A percentile compares a stretch with the other conserved stretches of the same genome.
Conservation (phyloP, 2,329 filamentous ascomycete species). For the Claviceps sorghi region DNA sequence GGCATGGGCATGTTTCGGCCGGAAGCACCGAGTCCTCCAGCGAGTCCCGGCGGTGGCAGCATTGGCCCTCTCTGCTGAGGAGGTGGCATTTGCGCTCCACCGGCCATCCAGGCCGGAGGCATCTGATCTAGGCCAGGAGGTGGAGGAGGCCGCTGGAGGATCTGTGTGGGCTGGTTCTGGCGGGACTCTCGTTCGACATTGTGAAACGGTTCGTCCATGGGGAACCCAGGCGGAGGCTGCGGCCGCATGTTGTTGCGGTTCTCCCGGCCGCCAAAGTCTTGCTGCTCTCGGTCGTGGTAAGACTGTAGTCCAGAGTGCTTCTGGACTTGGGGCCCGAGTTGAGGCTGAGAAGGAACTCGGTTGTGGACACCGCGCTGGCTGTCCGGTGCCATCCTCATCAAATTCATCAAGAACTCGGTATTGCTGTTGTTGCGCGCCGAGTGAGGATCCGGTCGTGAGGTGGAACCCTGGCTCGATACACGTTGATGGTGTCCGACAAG, state of each 20-base stretch:
- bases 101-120: constrained; percentile 39
- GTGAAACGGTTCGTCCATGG: constrained; percentile 38
- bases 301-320: constrained; percentile 31
- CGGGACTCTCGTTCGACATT: constrained; percentile 32
- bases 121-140: constrained; percentile 47
- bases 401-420: constrained; percentile 70
- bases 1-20: constrained; percentile 34
- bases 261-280: constrained; percentile 25
- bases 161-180: constrained; percentile 44
- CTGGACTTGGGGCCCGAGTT: constrained; percentile 7
- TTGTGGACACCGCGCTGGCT: constrained; percentile 35
- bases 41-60: constrained; percentile 46
- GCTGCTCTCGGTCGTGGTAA: constrained; percentile 32
- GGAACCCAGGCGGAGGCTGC: constrained; percentile 34
- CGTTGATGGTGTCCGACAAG: constrained; percentile 45
- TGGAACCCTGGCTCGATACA: constrained; percentile 34
- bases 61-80: constrained; percentile 33
- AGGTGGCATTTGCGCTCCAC: constrained; percentile 28
- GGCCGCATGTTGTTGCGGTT: constrained; percentile 24
- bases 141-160: constrained; percentile 49
- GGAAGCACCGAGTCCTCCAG: constrained; percentile 17
- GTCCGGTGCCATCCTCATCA: constrained; percentile 50
- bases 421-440: constrained; percentile 43
- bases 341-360: constrained; percentile 7
- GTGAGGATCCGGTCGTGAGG: constrained; percentile 29